Conservation (phyloP, 2,329 filamentous ascomycete genomes). For the Aureobasidium sp. region DNA sequence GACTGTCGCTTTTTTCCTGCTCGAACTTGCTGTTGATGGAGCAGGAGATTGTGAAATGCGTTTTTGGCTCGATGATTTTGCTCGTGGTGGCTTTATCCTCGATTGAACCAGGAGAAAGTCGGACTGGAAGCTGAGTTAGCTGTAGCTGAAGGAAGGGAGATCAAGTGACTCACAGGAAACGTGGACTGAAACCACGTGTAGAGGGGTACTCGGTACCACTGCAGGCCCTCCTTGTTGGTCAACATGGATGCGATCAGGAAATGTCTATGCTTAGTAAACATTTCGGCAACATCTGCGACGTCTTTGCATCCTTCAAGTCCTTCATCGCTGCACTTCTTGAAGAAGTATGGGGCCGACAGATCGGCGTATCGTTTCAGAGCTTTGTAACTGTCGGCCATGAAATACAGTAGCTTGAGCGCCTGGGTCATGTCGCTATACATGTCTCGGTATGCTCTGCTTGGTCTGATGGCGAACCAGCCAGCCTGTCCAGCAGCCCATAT, state of each 20-base stretch:
- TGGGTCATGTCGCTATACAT: conserved; percentile 56
- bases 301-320: background rate
- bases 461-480: conserved; percentile 63
- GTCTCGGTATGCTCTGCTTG: conserved; percentile 49
- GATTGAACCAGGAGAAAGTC: background rate
- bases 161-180: conserved; percentile 25
- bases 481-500: conserved; percentile 60
- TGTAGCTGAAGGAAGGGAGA: background rate
- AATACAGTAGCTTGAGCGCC: conserved; percentile 59
- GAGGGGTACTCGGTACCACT: conserved; percentile 38
- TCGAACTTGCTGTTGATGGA: conserved; percentile 21
- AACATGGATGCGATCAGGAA: conserved; percentile 42
- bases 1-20: conserved; percentile 21
- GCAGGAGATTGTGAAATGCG: conserved; percentile 17
- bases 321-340: background rate
- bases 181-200: conserved; percentile 34
- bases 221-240: conserved; percentile 36
- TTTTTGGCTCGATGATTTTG: conserved; percentile 8
- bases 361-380: conserved; percentile 16
- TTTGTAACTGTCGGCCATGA: conserved; percentile 51
- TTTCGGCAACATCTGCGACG: conserved; percentile 25
- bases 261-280: conserved; percentile 35
- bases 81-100: background rate
- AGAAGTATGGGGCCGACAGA: background rate
- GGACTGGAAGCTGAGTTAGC: background rate